phyloP scores from a whole-genome alignment of 495 filamentous ascomycete species.

The Coniosporium apollinis region DNA sequence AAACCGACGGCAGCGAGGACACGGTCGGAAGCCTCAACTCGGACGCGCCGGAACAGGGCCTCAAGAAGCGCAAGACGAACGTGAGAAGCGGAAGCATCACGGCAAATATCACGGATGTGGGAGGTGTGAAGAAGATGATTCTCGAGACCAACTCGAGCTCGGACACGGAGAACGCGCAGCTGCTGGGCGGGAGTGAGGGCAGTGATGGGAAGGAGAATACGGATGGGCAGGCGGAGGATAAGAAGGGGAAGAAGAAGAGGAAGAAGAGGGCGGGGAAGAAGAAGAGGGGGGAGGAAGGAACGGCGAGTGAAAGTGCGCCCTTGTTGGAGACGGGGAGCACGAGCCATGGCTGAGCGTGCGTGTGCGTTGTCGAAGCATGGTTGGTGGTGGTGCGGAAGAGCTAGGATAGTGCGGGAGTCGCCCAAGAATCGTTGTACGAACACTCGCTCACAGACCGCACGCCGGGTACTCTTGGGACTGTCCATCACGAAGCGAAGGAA shows the following conservation, averaged over 20 bases:
- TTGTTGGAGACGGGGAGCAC: no score
- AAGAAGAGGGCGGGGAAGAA: slow-evolving; percentile 15
- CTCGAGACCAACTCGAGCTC: slow-evolving; percentile 52
- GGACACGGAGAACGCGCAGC: slow-evolving; percentile 9
- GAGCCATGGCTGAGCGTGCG: no score
- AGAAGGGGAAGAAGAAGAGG: slow-evolving; percentile 9
- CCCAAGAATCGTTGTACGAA: no score
- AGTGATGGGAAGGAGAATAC: not conserved
- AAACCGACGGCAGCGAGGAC: not conserved
- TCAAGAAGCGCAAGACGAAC: slow-evolving; percentile 27
- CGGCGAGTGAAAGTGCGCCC: slow-evolving; percentile 1
- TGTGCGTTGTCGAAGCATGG: no score
- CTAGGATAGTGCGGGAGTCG: no score
- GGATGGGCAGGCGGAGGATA: slow-evolving; percentile 1
- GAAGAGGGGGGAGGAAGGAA: not conserved
- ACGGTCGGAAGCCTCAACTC: slow-evolving; percentile 4
- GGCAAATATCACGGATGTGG: slow-evolving; percentile 67
- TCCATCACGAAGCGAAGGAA: no score
- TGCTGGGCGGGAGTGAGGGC: slow-evolving; percentile 6
- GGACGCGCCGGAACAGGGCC: slow-evolving; percentile 1
- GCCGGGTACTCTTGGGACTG: no score
- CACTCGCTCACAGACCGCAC: no score
- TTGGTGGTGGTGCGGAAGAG: no score
- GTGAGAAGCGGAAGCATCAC: slow-evolving; percentile 78
- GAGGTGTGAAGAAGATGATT: slow-evolving; percentile 71